Percentiles rank a stretch among this genome's conserved stretches.
phyloP scores from a whole-genome alignment of 1,284 basidiomycete genomes.

The Cutaneotrichosporon cyanovorans region DNA sequence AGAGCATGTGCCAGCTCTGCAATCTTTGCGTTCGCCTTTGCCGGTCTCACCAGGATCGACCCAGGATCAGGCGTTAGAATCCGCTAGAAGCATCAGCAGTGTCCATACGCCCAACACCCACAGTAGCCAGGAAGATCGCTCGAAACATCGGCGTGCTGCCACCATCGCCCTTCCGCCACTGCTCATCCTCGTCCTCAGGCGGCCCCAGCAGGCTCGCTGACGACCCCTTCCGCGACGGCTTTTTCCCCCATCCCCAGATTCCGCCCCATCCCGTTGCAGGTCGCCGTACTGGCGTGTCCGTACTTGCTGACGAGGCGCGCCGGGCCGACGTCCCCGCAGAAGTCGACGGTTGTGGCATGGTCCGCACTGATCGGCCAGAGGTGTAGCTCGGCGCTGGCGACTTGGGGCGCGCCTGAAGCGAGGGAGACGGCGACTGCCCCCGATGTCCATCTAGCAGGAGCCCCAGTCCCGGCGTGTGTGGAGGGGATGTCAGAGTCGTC shows the following conservation, averaged over 20 bases:
- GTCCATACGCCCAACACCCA: slow-evolving; percentile 15
- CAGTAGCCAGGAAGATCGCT: slow-evolving; percentile 43
- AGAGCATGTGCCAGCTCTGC: slow-evolving; percentile 62
- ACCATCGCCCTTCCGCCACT: slow-evolving; percentile 38
- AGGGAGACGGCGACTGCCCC: not conserved
- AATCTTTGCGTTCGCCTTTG: slow-evolving; percentile 58
- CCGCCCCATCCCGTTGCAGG: not conserved
- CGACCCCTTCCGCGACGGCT: slow-evolving; percentile 7
- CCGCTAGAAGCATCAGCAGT: slow-evolving; percentile 43
- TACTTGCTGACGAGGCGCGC: not conserved
- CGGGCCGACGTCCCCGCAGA: too few species aligned
- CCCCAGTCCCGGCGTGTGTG: not conserved
- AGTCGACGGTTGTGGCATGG: too few species aligned
- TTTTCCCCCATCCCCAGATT: slow-evolving; percentile 15
- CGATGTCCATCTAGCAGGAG: not conserved
- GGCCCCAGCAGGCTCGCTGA: slow-evolving; percentile 5
- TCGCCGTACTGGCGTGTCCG: not conserved
- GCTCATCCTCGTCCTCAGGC: slow-evolving; percentile 25
- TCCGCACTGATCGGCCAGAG: not conserved
- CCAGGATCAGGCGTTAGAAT: slow-evolving; percentile 74
- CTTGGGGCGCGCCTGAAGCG: slow-evolving; percentile 1
- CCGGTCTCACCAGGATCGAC: slow-evolving; percentile 64
- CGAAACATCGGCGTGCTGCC: slow-evolving; percentile 37
- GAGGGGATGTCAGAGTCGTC: slow-evolving; percentile 10
- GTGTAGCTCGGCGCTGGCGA: slow-evolving; percentile 6